These are phyloP conservation scores for Xylaria polymorpha DNA, from an alignment of 2,329 filamentous ascomycete genomes.

Conservation along the genomic window DNA sequence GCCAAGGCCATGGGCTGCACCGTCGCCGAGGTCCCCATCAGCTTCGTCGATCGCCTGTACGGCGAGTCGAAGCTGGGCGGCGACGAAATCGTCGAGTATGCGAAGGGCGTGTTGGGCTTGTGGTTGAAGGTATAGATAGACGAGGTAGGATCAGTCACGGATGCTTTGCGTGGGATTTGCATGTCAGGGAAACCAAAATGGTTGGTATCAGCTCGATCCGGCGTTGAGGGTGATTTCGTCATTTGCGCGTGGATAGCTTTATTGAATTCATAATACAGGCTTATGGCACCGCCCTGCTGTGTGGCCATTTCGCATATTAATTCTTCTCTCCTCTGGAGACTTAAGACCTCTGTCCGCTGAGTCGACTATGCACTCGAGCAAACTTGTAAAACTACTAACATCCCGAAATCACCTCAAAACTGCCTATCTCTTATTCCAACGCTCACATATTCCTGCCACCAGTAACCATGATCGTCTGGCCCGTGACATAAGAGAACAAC, in stretches of 20 bases:
- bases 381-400: not conserved
- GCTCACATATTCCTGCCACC: constrained; percentile 73
- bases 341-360: not conserved
- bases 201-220: constrained; percentile 37
- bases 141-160: not conserved
- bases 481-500: constrained; percentile 84
- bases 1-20: constrained; percentile 96
- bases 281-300: constrained; percentile 24
- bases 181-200: constrained; percentile 32
- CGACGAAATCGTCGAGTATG: constrained; percentile 96
- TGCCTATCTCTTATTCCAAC: not conserved
- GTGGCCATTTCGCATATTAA: not conserved
- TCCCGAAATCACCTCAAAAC: not conserved
- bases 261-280: constrained; percentile 41
- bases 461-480: constrained; percentile 88
- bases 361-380: not conserved
- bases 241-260: constrained; percentile 40
- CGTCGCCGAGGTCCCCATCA: constrained; percentile 95
- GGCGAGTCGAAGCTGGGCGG: constrained; percentile 95
- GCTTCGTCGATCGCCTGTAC: constrained; percentile 94
- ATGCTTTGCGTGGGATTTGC: constrained; percentile 28
- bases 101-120: constrained; percentile 82
- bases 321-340: constrained; percentile 15
- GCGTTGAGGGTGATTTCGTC: constrained; percentile 43
- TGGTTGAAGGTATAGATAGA: constrained; percentile 80